Evolutionary conservation across 2,329 filamentous ascomycete genomes (phyloP), one percentile per base, ranked within the genome.

Genomic region (Aphanoascus verrucosus): DNA sequence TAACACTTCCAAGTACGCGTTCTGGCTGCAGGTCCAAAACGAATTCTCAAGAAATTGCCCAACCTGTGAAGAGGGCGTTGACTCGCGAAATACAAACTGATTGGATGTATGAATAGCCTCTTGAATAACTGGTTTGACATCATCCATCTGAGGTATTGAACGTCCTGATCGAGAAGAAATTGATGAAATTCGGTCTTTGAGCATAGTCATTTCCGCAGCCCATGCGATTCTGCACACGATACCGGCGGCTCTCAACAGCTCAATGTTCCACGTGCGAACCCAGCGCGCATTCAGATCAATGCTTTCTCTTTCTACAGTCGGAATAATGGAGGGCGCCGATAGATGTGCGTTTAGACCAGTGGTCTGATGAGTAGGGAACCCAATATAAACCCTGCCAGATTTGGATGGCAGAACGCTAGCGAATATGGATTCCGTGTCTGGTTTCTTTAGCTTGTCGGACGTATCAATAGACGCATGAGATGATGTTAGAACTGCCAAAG

Each of bases 281-380:
- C 89, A 95, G 53, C 90, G 82, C 14, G 93, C 94, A 66, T 98
- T 97, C 58, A 98, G 76, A 68, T 98, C 93, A 55, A 98, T 95
- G 52, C 88, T 93, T 66, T 98, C 93, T 65, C 93, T 83, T 69
- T 98, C 93, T 1, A 98, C 94, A 0, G 93, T 98, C 0, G 93
- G 93, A 54, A 98, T 98, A 12, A 98, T 84, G 0, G 91, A 96
- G 1, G 90, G 93, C 0, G 93, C 93, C 11, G 91, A 97, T 31
- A 98, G 86, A 67, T 98, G 93, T 65, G 94, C 86, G 14, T 91
- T 86, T 28, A 91, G 83, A 52, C 91, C 93, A 0, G 94, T 98
- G 0, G 93, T 98, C 72, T 98, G 93, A 61, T 91, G 90, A 1
- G 93, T 98, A 2, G 93, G 91, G 64, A 98, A 98, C 0, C 93